Conservation (phyloP, 768 basidiomycete species). For the Symmetrospora coprosmae region DNA sequence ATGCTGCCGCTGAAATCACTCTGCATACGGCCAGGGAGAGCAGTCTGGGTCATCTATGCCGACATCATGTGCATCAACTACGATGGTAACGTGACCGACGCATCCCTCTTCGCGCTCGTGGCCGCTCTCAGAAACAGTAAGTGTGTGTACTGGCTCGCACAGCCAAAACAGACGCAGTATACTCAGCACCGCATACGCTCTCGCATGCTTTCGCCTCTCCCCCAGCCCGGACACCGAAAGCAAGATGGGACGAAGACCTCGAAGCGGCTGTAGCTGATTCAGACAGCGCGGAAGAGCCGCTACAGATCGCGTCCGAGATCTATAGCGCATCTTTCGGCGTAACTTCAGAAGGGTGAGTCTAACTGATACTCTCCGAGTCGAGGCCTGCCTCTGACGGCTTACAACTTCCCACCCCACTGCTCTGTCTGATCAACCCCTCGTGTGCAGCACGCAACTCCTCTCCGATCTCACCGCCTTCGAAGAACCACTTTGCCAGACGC, state of each 20-base stretch:
- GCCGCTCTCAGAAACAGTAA: slow-evolving; percentile 71
- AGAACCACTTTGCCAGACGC: slow-evolving; percentile 64
- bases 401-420: not conserved
- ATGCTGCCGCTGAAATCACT: slow-evolving; percentile 54
- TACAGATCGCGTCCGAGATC: slow-evolving; percentile 35
- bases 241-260: slow-evolving; percentile 57
- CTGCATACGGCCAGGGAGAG: slow-evolving; percentile 63
- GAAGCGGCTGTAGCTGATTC: slow-evolving; percentile 38
- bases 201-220: not conserved
- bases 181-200: not conserved
- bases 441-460: slow-evolving; percentile 49
- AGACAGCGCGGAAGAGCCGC: slow-evolving; percentile 34
- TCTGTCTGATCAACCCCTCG: not conserved
- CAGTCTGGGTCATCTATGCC: slow-evolving; percentile 86
- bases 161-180: not conserved
- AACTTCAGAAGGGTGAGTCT: slow-evolving; percentile 61
- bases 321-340: slow-evolving; percentile 56
- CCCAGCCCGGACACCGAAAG: slow-evolving; percentile 56
- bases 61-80: slow-evolving; percentile 94
- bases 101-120: slow-evolving; percentile 71
- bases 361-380: not conserved
- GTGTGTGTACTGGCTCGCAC: slow-evolving; percentile 36
- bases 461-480: slow-evolving; percentile 83
- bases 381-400: not conserved
- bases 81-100: slow-evolving; percentile 89